A percentile compares a stretch with the other conserved stretches of the same genome.
phyloP scores from a whole-genome alignment of 441 rosid genomes.

The Euphorbia corollata region DNA sequence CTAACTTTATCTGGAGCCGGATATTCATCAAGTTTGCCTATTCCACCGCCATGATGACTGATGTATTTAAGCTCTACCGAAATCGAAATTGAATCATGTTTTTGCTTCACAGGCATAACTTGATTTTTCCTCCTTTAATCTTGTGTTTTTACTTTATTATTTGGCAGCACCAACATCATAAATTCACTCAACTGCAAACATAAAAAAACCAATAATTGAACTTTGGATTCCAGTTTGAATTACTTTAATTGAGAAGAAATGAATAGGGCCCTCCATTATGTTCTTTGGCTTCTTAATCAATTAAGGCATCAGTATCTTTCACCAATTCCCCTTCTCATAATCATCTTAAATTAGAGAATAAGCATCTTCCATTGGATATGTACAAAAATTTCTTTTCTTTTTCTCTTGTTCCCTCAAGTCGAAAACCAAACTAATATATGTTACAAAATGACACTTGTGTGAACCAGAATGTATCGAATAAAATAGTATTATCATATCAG shows the following conservation, averaged over 20 bases:
- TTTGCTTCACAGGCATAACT: background rate
- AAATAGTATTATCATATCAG: background rate
- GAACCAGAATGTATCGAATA: background rate
- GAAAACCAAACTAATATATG: background rate
- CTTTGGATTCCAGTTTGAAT: background rate
- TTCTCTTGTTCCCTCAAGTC: background rate
- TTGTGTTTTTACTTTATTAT: background rate
- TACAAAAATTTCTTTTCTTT: background rate
- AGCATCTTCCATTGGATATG: background rate
- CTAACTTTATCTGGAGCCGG: background rate
- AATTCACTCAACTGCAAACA: background rate
- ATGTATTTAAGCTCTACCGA: constrained; percentile 4
- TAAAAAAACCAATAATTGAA: background rate
- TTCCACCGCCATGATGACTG: background rate
- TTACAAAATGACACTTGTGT: no score
- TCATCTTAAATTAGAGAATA: background rate
- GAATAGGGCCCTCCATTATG: background rate
- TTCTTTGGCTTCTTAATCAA: constrained; percentile 6
- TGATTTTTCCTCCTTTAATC: background rate
- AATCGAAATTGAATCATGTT: constrained; percentile 2
- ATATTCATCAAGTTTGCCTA: background rate
- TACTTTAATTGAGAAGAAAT: background rate
- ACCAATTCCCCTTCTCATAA: background rate
- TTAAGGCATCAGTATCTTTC: background rate
- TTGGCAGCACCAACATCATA: background rate